phyloP scores from a whole-genome alignment of 306 rosid species.

The Macrotyloma uniflorum region DNA sequence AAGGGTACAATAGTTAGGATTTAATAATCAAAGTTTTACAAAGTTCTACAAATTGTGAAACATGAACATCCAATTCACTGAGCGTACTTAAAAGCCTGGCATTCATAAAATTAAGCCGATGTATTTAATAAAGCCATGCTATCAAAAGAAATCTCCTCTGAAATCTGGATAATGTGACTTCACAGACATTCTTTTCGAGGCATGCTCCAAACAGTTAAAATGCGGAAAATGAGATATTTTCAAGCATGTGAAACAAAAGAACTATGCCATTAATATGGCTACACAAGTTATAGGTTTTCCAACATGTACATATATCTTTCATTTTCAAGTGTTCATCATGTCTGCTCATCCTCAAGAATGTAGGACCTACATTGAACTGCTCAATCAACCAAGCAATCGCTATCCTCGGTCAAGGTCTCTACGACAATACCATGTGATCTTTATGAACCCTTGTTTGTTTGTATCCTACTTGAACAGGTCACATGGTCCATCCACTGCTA shows the following conservation, averaged over 20 bases:
- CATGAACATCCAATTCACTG: no score
- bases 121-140: no score
- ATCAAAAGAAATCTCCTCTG: no score
- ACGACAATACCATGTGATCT: constrained; percentile 31
- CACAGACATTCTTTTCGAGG: neutral
- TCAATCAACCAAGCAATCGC: neutral
- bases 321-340: neutral
- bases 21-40: no score
- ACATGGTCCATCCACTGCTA: neutral
- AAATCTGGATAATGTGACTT: neutral
- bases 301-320: neutral
- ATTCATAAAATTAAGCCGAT: no score
- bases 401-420: neutral
- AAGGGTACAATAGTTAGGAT: no score
- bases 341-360: neutral
- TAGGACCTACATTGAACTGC: neutral
- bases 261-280: no score
- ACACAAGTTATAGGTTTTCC: neutral
- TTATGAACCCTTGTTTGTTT: neutral
- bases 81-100: no score
- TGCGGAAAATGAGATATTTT: neutral
- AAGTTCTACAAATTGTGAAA: no score
- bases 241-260: no score
- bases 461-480: neutral
- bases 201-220: neutral